phyloP scores from a whole-genome alignment of 2,329 filamentous ascomycete species.

The Rutstroemia sydowiana region DNA sequence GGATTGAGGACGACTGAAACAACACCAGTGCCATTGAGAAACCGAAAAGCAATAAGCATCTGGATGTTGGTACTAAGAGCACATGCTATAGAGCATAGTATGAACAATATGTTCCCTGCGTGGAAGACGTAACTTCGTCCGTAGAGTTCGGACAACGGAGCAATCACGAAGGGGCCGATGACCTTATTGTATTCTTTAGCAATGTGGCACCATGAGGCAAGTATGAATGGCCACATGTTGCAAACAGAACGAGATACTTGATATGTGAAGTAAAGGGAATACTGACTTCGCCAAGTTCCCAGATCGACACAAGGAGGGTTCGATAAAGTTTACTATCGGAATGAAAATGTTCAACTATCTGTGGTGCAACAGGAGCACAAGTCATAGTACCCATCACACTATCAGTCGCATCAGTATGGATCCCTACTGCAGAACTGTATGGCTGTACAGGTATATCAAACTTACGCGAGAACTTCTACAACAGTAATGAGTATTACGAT shows the following conservation, averaged over 20 bases:
- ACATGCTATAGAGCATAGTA: slow-evolving; percentile 34
- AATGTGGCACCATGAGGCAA: not conserved
- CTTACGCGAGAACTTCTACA: too few relatives aligned
- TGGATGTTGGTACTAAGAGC: slow-evolving; percentile 41
- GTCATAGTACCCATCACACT: not conserved
- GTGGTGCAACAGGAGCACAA: not conserved
- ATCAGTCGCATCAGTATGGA: not conserved
- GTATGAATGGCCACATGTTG: too few relatives aligned
- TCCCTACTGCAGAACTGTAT: too few relatives aligned
- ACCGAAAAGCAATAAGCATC: too few relatives aligned
- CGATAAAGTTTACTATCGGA: not conserved
- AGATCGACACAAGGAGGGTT: not conserved
- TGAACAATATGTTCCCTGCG: slow-evolving; percentile 41
- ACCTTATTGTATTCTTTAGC: too few relatives aligned
- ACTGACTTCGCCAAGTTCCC: not conserved
- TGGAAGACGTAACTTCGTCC: slow-evolving; percentile 46
- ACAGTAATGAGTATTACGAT: too few relatives aligned
- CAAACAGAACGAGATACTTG: too few relatives aligned
- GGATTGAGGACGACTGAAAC: slow-evolving; percentile 18
- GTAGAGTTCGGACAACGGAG: slow-evolving; percentile 52
- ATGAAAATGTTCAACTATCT: not conserved
- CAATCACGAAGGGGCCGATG: slow-evolving; percentile 47
- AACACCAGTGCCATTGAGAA: slow-evolving; percentile 54
- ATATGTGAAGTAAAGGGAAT: not conserved
- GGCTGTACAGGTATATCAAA: too few relatives aligned